Conservation (phyloP, 441 rosid species). For the Gossypium schwendimanii region DNA sequence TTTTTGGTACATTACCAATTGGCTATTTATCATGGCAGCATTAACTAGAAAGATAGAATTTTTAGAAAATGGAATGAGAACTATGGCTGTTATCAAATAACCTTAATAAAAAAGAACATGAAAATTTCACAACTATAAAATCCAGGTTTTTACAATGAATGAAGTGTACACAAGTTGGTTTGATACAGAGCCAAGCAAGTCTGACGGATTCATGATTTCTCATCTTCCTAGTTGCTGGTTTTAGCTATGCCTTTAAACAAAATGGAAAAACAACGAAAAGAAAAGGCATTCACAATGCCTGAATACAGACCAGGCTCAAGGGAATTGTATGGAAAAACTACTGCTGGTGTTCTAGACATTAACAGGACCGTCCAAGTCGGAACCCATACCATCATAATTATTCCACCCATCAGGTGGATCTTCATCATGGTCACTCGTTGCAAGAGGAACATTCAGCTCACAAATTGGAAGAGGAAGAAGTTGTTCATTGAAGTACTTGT, state of each 20-base stretch:
- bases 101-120: too few species aligned
- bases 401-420: slow-evolving; percentile 56
- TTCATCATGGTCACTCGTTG: slow-evolving; percentile 45
- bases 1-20: too few species aligned
- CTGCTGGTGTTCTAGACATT: slow-evolving; percentile 38
- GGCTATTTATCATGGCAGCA: too few species aligned
- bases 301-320: slow-evolving; percentile 24
- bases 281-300: not conserved
- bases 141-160: too few species aligned
- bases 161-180: too few species aligned
- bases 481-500: slow-evolving; percentile 59
- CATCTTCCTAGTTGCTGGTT: not conserved
- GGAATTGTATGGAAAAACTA: slow-evolving; percentile 59
- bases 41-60: too few species aligned
- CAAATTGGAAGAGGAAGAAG: slow-evolving; percentile 70
- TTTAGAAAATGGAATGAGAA: too few species aligned
- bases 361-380: slow-evolving; percentile 62
- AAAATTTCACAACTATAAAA: too few species aligned
- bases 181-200: too few species aligned
- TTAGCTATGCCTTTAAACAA: not conserved
- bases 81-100: too few species aligned
- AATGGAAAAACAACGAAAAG: not conserved
- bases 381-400: slow-evolving; percentile 43
- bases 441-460: slow-evolving; percentile 50
- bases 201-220: not conserved